Conservation (phyloP, 495 filamentous ascomycete genomes). For the Daldinia decipiens region DNA sequence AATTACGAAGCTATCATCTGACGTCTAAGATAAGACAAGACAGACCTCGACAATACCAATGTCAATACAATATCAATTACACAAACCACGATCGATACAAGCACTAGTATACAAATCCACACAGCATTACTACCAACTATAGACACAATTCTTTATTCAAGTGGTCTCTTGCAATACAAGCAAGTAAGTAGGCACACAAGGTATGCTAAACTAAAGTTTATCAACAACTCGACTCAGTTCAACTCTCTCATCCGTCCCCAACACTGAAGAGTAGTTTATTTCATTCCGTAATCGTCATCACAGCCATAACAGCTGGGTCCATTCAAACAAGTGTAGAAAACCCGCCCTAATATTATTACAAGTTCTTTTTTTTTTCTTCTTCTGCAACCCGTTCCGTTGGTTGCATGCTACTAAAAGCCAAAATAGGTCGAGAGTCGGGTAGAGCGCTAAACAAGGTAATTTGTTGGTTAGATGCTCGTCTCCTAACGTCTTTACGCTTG, state of each 20-base stretch:
- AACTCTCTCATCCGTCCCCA: neutral
- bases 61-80: no score
- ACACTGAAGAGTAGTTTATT: constrained; percentile 4
- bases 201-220: constrained; percentile 6
- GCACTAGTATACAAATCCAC: neutral
- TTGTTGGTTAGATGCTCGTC: neutral
- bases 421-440: neutral
- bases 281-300: constrained; percentile 8
- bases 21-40: no score
- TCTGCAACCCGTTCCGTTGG: constrained; percentile 8
- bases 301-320: constrained; percentile 1
- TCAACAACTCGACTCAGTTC: neutral
- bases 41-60: no score
- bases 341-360: constrained; percentile 28
- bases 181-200: constrained; percentile 2
- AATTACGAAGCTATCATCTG: no score
- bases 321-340: neutral
- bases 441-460: neutral
- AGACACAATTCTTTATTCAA: constrained; percentile 4
- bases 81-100: neutral
- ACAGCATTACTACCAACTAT: neutral
- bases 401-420: neutral
- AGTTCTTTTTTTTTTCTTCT: neutral
- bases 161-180: neutral
- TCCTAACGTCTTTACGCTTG: neutral